Conservation (phyloP, 257 asterid genomes). For the Solanum chmielewskii region DNA sequence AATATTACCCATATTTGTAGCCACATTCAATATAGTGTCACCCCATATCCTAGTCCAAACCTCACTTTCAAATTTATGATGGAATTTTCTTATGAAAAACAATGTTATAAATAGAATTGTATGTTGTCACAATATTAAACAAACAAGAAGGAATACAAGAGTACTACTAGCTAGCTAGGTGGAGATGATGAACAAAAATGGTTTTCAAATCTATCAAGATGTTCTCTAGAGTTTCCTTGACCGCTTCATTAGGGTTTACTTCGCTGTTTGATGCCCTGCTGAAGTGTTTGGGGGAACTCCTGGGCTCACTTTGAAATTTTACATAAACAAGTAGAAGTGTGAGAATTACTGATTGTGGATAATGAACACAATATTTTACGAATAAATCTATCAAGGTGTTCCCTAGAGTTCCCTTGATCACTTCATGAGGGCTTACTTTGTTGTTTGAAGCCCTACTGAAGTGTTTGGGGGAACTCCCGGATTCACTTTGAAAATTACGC, state of each 20-base stretch:
- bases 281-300: conserved; percentile 33
- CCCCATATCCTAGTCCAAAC: too few relatives aligned
- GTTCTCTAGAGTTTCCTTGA: conserved; percentile 20
- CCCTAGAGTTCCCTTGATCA: background rate
- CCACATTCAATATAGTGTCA: too few relatives aligned
- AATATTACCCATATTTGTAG: too few relatives aligned
- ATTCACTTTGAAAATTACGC: background rate
- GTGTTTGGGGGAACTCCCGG: conserved; percentile 26
- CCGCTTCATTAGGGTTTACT: conserved; percentile 4
- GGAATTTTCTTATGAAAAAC: too few relatives aligned
- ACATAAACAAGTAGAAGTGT: background rate
- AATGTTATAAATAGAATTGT: too few relatives aligned
- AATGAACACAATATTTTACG: too few relatives aligned
- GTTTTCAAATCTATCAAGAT: background rate
- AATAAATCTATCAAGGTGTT: background rate
- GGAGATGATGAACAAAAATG: background rate
- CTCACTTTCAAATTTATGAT: too few relatives aligned
- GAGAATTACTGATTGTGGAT: too few relatives aligned
- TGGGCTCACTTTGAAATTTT: background rate
- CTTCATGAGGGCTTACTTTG: background rate
- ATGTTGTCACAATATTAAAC: too few relatives aligned
- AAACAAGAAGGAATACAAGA: too few relatives aligned
- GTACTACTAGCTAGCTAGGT: too few relatives aligned
- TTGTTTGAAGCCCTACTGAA: background rate
- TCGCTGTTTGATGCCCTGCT: background rate